A percentile compares a stretch with the other conserved stretches of the same genome.
Conservation (phyloP, 208 protist species). For the Acanthamoeba healyi region DNA sequence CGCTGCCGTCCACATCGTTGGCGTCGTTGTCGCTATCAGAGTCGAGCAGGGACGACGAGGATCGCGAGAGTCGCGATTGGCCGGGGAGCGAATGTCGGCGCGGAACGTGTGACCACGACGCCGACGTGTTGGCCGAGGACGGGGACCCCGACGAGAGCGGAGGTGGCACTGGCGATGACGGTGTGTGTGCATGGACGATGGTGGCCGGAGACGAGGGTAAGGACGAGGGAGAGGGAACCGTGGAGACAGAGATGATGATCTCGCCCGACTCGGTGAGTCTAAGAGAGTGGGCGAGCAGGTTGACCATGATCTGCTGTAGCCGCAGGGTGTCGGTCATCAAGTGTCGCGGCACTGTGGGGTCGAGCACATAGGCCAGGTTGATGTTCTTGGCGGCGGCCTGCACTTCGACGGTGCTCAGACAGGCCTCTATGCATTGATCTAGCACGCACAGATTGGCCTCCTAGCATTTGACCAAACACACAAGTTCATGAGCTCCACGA, state of each 20-base stretch:
- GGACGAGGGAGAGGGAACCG: not conserved
- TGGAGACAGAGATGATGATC: slow-evolving; percentile 13
- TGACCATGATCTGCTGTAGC: slow-evolving; percentile 34
- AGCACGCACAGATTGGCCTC: not conserved
- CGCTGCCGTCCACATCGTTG: not conserved
- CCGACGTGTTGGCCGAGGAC: not conserved
- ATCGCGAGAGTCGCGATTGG: not conserved
- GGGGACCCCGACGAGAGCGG: not conserved
- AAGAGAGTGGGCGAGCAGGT: slow-evolving; percentile 8
- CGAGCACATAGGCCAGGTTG: slow-evolving; percentile 5
- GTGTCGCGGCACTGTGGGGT: not conserved
- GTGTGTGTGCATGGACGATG: too few species aligned
- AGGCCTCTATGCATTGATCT: not conserved
- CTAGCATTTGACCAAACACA: not conserved
- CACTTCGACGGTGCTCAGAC: not conserved
- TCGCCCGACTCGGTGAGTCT: not conserved
- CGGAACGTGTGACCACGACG: not conserved
- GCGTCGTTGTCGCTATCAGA: not conserved
- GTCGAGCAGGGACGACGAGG: not conserved
- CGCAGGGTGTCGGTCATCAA: slow-evolving; percentile 21
- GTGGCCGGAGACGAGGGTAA: not conserved
- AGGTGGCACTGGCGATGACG: not conserved
- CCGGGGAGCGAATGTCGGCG: not conserved
- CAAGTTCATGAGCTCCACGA: not conserved
- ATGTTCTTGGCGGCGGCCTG: not conserved